These are phyloP conservation scores for Metschnikowia peoriensis DNA, from an alignment of 805 yeast species.

Conservation along the genomic window DNA sequence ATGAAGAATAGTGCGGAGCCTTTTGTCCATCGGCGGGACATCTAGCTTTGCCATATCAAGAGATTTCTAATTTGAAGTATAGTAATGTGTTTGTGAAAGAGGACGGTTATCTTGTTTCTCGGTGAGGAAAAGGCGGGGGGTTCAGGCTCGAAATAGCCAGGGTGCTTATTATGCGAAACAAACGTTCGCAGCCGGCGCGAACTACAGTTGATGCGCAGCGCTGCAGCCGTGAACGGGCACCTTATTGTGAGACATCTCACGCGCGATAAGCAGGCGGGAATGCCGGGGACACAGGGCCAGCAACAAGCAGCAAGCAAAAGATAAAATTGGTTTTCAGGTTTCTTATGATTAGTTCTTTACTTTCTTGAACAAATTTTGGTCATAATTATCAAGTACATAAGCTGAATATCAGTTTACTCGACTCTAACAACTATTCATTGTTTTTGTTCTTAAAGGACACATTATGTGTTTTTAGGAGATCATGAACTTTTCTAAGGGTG, in stretches of 20 bases:
- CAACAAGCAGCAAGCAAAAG: background rate
- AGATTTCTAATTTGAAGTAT: background rate
- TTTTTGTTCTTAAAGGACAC: too few species aligned
- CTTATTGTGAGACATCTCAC: background rate
- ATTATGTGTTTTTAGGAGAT: too few species aligned
- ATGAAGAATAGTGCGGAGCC: slow-evolving; percentile 10
- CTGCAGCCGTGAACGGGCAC: background rate
- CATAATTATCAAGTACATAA: background rate
- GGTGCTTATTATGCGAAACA: background rate
- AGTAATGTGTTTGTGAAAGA: background rate
- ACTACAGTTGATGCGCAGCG: background rate
- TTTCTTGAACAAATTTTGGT: too few species aligned
- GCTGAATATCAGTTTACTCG: background rate
- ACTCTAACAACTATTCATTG: too few species aligned
- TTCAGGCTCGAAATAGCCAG: background rate
- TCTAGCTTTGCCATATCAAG: slow-evolving; percentile 11
- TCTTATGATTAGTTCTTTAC: too few species aligned
- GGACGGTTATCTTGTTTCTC: background rate
- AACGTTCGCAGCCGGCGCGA: slow-evolving; percentile 2
- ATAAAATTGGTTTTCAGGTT: background rate
- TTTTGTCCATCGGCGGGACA: slow-evolving; percentile 10
- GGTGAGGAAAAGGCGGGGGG: background rate
- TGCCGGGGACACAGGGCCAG: background rate
- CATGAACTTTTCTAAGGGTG: background rate
- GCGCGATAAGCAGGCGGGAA: background rate